phyloP scores from a whole-genome alignment of 805 yeast genomes.

The Ogataea pignaliae region DNA sequence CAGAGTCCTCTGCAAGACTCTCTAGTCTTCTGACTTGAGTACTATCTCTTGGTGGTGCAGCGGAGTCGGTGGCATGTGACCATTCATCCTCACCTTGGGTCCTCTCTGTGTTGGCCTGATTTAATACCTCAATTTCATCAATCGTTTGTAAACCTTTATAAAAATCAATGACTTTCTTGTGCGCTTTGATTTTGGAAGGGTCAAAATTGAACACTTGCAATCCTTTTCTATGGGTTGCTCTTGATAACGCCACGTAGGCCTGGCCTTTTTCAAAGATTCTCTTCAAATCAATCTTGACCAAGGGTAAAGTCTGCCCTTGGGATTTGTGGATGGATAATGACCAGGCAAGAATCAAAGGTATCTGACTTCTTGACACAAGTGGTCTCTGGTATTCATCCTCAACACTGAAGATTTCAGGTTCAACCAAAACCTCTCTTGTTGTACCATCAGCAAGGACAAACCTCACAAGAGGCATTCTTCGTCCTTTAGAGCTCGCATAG shows the following conservation, averaged over 20 bases:
- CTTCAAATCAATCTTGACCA: slow-evolving; percentile 64
- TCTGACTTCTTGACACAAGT: slow-evolving; percentile 68
- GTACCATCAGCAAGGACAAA: slow-evolving; percentile 69
- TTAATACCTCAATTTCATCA: slow-evolving; percentile 23
- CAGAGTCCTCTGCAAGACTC: not conserved
- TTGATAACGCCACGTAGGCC: slow-evolving; percentile 90
- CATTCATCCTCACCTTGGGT: too few relatives aligned
- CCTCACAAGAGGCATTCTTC: slow-evolving; percentile 69
- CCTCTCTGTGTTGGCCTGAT: not conserved
- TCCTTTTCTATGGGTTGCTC: slow-evolving; percentile 77
- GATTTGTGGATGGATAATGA: slow-evolving; percentile 90
- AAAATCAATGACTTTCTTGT: slow-evolving; percentile 65
- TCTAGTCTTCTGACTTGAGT: not conserved
- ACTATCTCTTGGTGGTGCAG: not conserved
- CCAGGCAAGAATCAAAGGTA: slow-evolving; percentile 94
- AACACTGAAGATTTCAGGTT: slow-evolving; percentile 76
- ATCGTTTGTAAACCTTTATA: slow-evolving; percentile 46
- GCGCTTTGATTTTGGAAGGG: slow-evolving; percentile 59
- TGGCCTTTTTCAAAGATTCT: slow-evolving; percentile 80
- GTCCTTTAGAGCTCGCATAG: slow-evolving; percentile 39
- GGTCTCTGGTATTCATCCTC: slow-evolving; percentile 70
- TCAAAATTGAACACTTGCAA: slow-evolving; percentile 77
- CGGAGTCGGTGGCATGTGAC: not conserved
- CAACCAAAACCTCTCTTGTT: slow-evolving; percentile 70
- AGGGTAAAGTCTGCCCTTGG: slow-evolving; percentile 75